These are phyloP conservation scores for Polymyxa betae DNA, from an alignment of 208 protist species.

Conservation along the genomic window DNA sequence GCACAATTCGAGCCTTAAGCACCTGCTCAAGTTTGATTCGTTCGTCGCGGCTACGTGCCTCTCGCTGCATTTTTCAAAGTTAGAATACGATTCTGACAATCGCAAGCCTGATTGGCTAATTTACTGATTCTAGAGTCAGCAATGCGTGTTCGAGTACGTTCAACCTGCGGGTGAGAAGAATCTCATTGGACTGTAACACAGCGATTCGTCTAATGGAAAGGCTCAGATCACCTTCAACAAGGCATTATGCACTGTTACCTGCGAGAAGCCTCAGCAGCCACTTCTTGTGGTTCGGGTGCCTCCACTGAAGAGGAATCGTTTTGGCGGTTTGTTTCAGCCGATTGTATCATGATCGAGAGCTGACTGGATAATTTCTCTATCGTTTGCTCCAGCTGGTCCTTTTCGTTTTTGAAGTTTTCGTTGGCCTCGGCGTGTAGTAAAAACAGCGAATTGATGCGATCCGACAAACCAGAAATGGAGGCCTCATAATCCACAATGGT, in stretches of 20 bases:
- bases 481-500: constrained; percentile 28
- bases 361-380: not conserved
- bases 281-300: too few relatives aligned
- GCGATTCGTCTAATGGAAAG: not conserved
- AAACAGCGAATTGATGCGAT: not conserved
- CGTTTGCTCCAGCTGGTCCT: not conserved
- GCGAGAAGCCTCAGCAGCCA: too few relatives aligned
- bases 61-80: not conserved
- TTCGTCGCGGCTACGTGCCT: not conserved
- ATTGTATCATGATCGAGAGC: too few relatives aligned
- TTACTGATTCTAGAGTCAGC: constrained; percentile 8
- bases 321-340: too few relatives aligned
- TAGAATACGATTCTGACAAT: too few relatives aligned
- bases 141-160: constrained; percentile 12
- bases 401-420: not conserved
- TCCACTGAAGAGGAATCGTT: too few relatives aligned
- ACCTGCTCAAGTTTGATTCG: constrained; percentile 17
- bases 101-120: too few relatives aligned
- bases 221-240: constrained; percentile 1
- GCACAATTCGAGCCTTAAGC: not conserved
- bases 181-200: constrained; percentile 25
- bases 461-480: not conserved
- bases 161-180: not conserved
- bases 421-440: not conserved
- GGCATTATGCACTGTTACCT: too few relatives aligned